Evolutionary conservation across 2,329 filamentous ascomycete species (phyloP).

Genomic region (Niveomyces coronatus): DNA sequence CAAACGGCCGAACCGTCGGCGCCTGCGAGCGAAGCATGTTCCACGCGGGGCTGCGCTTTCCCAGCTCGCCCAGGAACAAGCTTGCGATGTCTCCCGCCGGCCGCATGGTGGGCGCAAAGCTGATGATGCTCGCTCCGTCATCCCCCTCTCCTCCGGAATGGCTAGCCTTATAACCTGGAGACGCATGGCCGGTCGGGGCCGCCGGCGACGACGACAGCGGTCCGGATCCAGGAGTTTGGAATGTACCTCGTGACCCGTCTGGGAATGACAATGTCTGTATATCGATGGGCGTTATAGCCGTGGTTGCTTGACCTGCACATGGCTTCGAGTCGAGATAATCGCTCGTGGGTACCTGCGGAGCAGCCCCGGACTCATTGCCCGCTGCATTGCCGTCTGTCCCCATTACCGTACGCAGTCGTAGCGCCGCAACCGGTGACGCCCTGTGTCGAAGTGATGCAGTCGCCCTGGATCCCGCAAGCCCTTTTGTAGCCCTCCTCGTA

Average conservation of each 20-base stretch:
- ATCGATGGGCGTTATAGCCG: conserved; percentile 72
- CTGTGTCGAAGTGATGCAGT: conserved; percentile 15
- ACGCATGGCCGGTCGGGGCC: conserved; percentile 30
- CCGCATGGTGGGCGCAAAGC: conserved; percentile 53
- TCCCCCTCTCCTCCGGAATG: conserved; percentile 39
- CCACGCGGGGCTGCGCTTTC: conserved; percentile 58
- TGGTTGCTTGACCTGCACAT: conserved; percentile 61
- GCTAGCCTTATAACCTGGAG: conserved; percentile 23
- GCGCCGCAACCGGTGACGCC: conserved; percentile 5
- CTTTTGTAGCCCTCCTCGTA: too few relatives aligned
- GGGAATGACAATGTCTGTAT: conserved; percentile 67
- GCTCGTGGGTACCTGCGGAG: conserved; percentile 38
- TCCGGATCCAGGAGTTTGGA: conserved; percentile 31
- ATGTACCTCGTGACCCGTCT: conserved; percentile 57
- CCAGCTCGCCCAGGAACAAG: conserved; percentile 62
- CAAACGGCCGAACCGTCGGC: conserved; percentile 49
- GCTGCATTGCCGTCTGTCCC: conserved; percentile 16
- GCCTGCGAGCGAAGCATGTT: conserved; percentile 54
- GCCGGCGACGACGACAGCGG: conserved; percentile 28
- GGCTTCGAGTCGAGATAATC: conserved; percentile 27
- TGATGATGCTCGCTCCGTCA: conserved; percentile 56
- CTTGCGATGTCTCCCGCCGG: conserved; percentile 68
- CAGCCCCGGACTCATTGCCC: conserved; percentile 37
- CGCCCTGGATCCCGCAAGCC: conserved; percentile 7
- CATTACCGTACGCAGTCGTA: conserved; percentile 8